Evolutionary conservation across 495 filamentous ascomycete genomes (phyloP).

Genomic region (Durotheca rogersii): DNA sequence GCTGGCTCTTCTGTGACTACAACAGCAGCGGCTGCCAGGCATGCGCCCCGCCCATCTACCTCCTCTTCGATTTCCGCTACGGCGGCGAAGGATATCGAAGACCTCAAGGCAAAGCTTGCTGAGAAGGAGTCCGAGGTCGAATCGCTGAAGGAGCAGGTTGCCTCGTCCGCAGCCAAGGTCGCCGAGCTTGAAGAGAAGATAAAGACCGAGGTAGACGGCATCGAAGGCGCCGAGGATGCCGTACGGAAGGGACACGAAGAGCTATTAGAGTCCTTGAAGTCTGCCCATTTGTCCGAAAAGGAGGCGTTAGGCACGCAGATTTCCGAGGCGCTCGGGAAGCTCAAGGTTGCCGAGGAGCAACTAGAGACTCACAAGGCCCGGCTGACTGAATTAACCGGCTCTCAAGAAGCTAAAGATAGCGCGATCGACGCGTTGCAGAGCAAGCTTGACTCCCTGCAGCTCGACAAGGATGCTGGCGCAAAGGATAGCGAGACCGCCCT

Average conservation of each 20-base stretch:
- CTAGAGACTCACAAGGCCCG: conserved; percentile 40
- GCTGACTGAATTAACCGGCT: conserved; percentile 36
- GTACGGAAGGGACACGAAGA: conserved; percentile 42
- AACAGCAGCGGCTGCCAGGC: conserved; percentile 32
- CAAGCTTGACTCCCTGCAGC: conserved; percentile 44
- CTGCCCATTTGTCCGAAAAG: conserved; percentile 49
- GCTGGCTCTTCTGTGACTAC: conserved; percentile 34
- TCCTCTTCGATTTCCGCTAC: conserved; percentile 37
- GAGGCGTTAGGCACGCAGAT: conserved; percentile 45
- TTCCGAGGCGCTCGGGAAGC: conserved; percentile 44
- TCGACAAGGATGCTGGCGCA: conserved; percentile 40
- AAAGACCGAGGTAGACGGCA: conserved; percentile 26
- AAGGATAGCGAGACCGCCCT: conserved; percentile 38
- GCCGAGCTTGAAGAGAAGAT: conserved; percentile 44
- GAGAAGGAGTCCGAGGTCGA: conserved; percentile 52
- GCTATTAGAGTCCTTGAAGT: conserved; percentile 46
- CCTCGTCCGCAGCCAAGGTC: conserved; percentile 45
- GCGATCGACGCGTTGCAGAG: conserved; percentile 46
- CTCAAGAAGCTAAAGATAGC: conserved; percentile 42
- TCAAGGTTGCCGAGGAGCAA: conserved; percentile 42
- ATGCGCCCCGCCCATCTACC: conserved; percentile 44
- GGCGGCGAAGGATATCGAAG: conserved; percentile 50
- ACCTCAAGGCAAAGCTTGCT: conserved; percentile 53
- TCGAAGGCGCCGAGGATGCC: conserved; percentile 32
- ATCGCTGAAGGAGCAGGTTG: conserved; percentile 41